These are phyloP conservation scores for Mycena rosella DNA, from an alignment of 768 basidiomycete species.

Conservation along the genomic window DNA sequence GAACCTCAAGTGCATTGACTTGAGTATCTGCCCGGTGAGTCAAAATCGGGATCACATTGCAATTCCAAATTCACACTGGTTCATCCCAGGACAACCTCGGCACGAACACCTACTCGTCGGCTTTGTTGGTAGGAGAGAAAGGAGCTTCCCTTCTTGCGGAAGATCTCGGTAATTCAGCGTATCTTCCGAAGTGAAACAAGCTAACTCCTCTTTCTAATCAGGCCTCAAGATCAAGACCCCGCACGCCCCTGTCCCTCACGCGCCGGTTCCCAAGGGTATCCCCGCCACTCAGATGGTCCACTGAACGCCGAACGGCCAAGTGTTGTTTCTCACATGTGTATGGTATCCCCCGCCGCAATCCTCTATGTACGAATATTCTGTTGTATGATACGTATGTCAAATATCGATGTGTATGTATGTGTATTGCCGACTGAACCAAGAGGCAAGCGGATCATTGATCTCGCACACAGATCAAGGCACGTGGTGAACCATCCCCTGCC, in stretches of 20 bases:
- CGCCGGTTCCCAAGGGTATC: conserved; percentile 66
- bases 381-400: neutral
- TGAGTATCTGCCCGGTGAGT: conserved; percentile 79
- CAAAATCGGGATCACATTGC: neutral
- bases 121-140: conserved; percentile 78
- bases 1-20: conserved; percentile 76
- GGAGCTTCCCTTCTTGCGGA: conserved; percentile 71
- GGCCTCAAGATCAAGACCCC: conserved; percentile 73
- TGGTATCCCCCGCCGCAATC: neutral
- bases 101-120: conserved; percentile 81
- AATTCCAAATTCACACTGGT: neutral
- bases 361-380: conserved; percentile 16
- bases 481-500: too few relatives aligned
- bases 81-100: conserved; percentile 70
- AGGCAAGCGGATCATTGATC: too few relatives aligned
- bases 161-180: conserved; percentile 64
- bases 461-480: too few relatives aligned
- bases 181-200: neutral
- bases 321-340: neutral
- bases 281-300: conserved; percentile 64
- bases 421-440: neutral
- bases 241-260: conserved; percentile 78
- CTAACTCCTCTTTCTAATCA: conserved; percentile 38
- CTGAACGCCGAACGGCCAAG: conserved; percentile 39
- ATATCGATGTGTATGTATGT: neutral